Evolutionary conservation across 1,284 basidiomycete species (phyloP).

Genomic region (Quambalaria eucalypti): DNA sequence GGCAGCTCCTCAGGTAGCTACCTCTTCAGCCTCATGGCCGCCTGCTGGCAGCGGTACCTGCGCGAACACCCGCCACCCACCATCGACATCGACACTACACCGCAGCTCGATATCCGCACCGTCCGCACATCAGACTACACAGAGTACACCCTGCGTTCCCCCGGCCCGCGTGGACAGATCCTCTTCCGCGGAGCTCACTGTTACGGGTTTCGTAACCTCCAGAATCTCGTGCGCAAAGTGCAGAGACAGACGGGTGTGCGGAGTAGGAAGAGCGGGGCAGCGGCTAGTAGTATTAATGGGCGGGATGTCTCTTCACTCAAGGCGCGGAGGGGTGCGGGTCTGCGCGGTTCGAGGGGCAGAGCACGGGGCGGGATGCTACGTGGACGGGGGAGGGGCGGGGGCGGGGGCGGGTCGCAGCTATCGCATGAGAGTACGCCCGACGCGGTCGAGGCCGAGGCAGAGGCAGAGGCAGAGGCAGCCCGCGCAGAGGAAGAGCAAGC

Average conservation of each 20-base stretch:
- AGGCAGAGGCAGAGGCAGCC: constrained; percentile 43
- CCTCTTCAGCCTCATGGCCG: constrained; percentile 55
- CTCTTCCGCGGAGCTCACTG: constrained; percentile 88
- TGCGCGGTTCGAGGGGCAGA: constrained; percentile 2
- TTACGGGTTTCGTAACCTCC: constrained; percentile 94
- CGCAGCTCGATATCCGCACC: constrained; percentile 27
- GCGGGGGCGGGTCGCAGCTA: too few relatives aligned
- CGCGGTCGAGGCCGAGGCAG: constrained; percentile 44
- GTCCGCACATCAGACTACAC: constrained; percentile 54
- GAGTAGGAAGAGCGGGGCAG: constrained; percentile 20
- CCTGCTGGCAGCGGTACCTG: constrained; percentile 28
- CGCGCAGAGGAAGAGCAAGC: constrained; percentile 42
- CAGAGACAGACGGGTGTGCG: constrained; percentile 54
- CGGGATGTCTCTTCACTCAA: background rate
- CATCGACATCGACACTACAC: background rate
- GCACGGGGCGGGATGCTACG: constrained; percentile 44
- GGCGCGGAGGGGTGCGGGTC: constrained; percentile 4
- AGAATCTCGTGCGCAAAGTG: constrained; percentile 86
- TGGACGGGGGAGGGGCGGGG: constrained; percentile 54
- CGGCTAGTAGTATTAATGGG: background rate
- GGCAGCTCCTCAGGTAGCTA: constrained; percentile 92
- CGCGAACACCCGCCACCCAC: constrained; percentile 1
- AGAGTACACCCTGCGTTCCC: constrained; percentile 52
- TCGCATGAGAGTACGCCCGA: too few relatives aligned
- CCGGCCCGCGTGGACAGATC: constrained; percentile 48